Evolutionary conservation across 78 protist species (phyloP), one percentile per base, ranked within the genome.

Genomic region (Dictyostelium intermedium): DNA sequence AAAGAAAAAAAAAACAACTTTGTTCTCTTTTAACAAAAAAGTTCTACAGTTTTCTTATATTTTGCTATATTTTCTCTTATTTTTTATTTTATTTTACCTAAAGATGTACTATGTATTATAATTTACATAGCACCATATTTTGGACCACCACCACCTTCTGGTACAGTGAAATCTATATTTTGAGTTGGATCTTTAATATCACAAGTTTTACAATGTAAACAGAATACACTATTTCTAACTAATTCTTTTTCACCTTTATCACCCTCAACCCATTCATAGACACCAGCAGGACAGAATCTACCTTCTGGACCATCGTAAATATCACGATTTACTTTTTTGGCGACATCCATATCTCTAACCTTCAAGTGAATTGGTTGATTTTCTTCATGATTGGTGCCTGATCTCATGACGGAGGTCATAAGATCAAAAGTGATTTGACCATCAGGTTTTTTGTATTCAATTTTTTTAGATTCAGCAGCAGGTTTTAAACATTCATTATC

Each of bases 171-270:
- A 83, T 99, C 92, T 82, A 99, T 98, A 93, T 98, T 97, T 84
- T 99, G 98, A 13, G 89, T 47, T 43, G 99, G 98, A 77, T 96
- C 98, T 94, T 99, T 99, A 95, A 99, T 98, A 92, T 98, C 99
- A 95, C 99, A 99, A 16, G 99, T 96, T 97, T 99, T 99, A 98
- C 99, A 99, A 91, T 99, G 99, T 30, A 98, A 86, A 97, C 99
- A 99, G 93, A 98, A 98, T 73, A 97, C 98, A n/a, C 99, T 98
- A 87, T 98, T 97, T 97, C 98, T 98, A 56, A 79, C 92, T 2
- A 98, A 97, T 56, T 79, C 56, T 45, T 60, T 93, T 74, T 91
- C 45, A n/a, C 78, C 96, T 69, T 60, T 50, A 11, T 93, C 95
- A 25, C 18, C 11, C 11, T 87, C 96, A 3, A 97, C 80, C 74